These are phyloP conservation scores for Taphrina wiesneri DNA, from an alignment of 1,139 yeast species.

Conservation along the genomic window DNA sequence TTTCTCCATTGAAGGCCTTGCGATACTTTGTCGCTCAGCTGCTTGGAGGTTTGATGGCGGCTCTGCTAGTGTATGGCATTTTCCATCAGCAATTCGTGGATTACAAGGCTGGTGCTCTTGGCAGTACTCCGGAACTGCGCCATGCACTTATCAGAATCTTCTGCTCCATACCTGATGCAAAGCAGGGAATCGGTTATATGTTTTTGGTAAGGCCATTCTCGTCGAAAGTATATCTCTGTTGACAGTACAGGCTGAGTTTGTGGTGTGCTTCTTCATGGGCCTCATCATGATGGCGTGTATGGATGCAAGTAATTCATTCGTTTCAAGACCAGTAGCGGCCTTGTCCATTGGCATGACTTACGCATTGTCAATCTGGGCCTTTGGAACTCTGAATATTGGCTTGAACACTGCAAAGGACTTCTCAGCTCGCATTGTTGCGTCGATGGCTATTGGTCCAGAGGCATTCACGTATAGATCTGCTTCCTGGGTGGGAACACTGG, in stretches of 20 bases:
- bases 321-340: conserved; percentile 3
- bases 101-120: not conserved
- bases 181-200: conserved; percentile 4
- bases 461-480: conserved; percentile 7
- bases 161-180: conserved; percentile 3
- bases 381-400: not conserved
- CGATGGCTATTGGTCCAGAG: conserved; percentile 1
- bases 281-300: conserved; percentile 1
- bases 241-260: not conserved
- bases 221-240: not conserved
- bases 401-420: conserved; percentile 16
- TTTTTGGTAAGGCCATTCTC: not conserved
- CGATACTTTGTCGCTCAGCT: conserved; percentile 49
- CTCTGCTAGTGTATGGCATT: conserved; percentile 47
- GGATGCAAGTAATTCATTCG: conserved; percentile 10
- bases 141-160: conserved; percentile 3
- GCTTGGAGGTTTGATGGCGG: conserved; percentile 50
- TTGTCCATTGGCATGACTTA: not conserved
- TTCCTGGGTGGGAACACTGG: conserved; percentile 7
- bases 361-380: conserved; percentile 7
- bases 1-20: conserved; percentile 50
- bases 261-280: conserved; percentile 8
- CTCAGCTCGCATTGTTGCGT: conserved; percentile 13
- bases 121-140: not conserved
- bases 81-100: conserved; percentile 40